Evolutionary conservation across 495 filamentous ascomycete genomes (phyloP).

Genomic region (Aspergillus carlsbadensis): DNA sequence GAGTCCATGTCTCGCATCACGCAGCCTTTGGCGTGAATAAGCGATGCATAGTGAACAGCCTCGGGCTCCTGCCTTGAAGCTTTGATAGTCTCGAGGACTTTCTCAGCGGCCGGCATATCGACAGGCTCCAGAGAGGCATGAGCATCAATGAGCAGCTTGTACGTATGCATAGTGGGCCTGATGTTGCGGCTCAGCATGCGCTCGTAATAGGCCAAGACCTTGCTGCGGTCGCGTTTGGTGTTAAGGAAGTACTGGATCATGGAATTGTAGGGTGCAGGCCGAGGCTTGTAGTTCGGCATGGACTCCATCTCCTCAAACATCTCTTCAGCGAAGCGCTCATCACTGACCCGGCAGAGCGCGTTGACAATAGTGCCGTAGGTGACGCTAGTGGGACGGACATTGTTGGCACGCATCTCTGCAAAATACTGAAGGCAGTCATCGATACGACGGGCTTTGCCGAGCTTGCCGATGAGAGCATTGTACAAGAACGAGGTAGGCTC

Average conservation of each 20-base stretch:
- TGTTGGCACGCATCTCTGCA: conserved; percentile 88
- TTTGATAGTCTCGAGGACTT: conserved; percentile 75
- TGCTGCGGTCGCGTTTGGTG: conserved; percentile 90
- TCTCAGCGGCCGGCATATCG: conserved; percentile 87
- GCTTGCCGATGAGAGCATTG: conserved; percentile 97
- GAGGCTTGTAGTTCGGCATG: conserved; percentile 98
- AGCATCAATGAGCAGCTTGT: conserved; percentile 95
- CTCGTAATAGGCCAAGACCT: conserved; percentile 94
- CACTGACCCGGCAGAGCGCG: conserved; percentile 92
- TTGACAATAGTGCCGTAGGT: conserved; percentile 99
- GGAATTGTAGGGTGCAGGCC: conserved; percentile 95
- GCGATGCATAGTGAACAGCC: conserved; percentile 89
- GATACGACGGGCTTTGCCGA: conserved; percentile 94
- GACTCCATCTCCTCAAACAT: conserved; percentile 99
- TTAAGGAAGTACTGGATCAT: conserved; percentile 99
- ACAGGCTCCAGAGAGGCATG: conserved; percentile 91
- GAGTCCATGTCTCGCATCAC: conserved; percentile 86
- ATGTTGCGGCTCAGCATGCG: conserved; percentile 88
- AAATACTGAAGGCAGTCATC: conserved; percentile 99
- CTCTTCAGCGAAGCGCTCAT: conserved; percentile 96
- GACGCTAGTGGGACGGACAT: conserved; percentile 93
- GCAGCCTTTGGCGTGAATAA: conserved; percentile 95
- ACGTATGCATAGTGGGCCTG: conserved; percentile 90
- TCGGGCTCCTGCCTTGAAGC: conserved; percentile 73
- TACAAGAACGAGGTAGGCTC: conserved; percentile 96